These are phyloP conservation scores for Sphaerobolus stellatus DNA, from an alignment of 1,284 basidiomycete genomes.

Conservation along the genomic window DNA sequence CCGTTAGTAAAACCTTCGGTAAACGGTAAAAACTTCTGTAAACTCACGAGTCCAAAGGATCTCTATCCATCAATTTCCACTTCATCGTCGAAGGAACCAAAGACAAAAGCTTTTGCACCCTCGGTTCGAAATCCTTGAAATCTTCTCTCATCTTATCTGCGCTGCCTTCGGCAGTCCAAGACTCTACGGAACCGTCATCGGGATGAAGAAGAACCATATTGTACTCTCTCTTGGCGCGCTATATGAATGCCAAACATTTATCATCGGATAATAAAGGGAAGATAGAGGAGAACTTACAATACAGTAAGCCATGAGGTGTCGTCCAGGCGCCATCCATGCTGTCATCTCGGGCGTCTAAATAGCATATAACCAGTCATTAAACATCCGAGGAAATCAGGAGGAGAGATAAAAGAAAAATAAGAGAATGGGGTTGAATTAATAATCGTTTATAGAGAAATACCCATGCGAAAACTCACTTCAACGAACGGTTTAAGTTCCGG, in stretches of 20 bases:
- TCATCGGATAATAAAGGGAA: background rate
- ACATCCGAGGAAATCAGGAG: background rate
- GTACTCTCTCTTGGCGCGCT: slow-evolving; percentile 42
- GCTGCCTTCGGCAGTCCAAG: slow-evolving; percentile 42
- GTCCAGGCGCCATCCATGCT: slow-evolving; percentile 47
- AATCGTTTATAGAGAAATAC: background rate
- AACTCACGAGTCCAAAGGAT: slow-evolving; percentile 23
- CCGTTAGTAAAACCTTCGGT: background rate
- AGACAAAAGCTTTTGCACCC: slow-evolving; percentile 46
- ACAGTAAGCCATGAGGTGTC: slow-evolving; percentile 45
- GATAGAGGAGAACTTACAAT: slow-evolving; percentile 26
- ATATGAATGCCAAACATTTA: background rate
- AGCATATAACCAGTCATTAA: too few relatives aligned
- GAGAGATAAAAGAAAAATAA: background rate
- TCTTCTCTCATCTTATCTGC: slow-evolving; percentile 47
- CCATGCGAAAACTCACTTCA: too few relatives aligned
- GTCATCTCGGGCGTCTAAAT: slow-evolving; percentile 42
- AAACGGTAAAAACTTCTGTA: too few relatives aligned
- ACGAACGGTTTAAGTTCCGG: slow-evolving; percentile 48
- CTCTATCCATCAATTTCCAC: slow-evolving; percentile 36
- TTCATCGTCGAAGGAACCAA: slow-evolving; percentile 40
- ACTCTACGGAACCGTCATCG: slow-evolving; percentile 40
- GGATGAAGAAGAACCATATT: slow-evolving; percentile 51
- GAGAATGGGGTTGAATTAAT: background rate
- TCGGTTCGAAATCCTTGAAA: slow-evolving; percentile 48